Conservation (phyloP, 306 rosid species). For the Rosa chinensis region DNA sequence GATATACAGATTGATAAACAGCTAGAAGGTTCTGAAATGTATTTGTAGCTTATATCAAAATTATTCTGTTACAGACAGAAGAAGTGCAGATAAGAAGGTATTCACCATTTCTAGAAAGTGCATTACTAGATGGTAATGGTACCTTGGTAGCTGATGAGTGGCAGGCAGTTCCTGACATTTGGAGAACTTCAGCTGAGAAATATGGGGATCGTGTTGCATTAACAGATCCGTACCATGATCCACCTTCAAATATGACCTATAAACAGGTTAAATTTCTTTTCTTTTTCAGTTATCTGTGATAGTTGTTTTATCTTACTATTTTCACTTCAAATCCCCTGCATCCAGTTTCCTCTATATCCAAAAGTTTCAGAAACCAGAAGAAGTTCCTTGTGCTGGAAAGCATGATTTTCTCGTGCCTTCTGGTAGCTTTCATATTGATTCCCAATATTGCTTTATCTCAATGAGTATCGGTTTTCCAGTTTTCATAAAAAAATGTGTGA, state of each 20-base stretch:
- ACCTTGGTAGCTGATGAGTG: conserved; percentile 55
- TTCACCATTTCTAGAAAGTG: conserved; percentile 81
- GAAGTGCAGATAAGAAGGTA: conserved; percentile 57
- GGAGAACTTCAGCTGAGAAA: conserved; percentile 87
- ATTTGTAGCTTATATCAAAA: neutral
- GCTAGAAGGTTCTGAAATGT: conserved; percentile 9
- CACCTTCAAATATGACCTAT: conserved; percentile 81
- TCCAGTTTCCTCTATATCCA: conserved; percentile 10
- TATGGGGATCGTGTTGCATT: conserved; percentile 75
- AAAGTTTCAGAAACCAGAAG: conserved; percentile 13
- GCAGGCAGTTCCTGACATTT: conserved; percentile 94
- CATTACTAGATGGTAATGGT: conserved; percentile 41
- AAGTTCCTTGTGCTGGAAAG: conserved; percentile 15
- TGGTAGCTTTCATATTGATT: neutral
- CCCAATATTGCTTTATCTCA: neutral
- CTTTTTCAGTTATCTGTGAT: neutral
- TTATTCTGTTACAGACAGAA: conserved; percentile 43
- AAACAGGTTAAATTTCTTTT: conserved; percentile 46
- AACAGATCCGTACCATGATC: conserved; percentile 80
- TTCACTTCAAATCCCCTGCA: neutral
- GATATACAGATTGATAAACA: neutral
- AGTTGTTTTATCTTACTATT: conserved; percentile 13
- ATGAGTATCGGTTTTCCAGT: neutral
- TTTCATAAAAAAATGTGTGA: neutral
- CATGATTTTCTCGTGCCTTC: neutral